Conservation (phyloP, 768 basidiomycete genomes). For the Pulveroboletus frians region DNA sequence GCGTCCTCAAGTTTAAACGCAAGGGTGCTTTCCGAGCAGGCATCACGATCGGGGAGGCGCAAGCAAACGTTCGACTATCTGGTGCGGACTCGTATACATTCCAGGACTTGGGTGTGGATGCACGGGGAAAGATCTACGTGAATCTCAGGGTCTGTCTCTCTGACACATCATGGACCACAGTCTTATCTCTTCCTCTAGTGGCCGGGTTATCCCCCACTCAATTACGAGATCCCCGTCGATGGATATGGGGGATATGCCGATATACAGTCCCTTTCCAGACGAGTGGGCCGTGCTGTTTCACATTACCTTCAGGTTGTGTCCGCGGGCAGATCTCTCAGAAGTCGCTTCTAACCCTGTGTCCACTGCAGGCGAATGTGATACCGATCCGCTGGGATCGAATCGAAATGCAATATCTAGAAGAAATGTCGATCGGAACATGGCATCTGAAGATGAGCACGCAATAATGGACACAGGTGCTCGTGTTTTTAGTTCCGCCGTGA, state of each 20-base stretch:
- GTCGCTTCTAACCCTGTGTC: constrained; percentile 7
- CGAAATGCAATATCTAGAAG: constrained; percentile 67
- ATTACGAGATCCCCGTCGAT: constrained; percentile 71
- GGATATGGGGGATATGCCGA: constrained; percentile 60
- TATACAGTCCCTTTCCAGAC: constrained; percentile 61
- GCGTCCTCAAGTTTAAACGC: constrained; percentile 67
- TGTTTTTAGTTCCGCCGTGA: neutral
- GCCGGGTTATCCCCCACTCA: constrained; percentile 64
- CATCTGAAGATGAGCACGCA: constrained; percentile 51
- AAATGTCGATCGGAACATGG: constrained; percentile 64
- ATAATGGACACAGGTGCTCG: constrained; percentile 11
- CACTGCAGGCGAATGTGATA: constrained; percentile 56
- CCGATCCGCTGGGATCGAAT: constrained; percentile 67
- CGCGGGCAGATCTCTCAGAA: constrained; percentile 1
- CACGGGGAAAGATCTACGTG: constrained; percentile 52
- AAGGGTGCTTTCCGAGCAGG: constrained; percentile 63
- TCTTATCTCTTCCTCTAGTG: constrained; percentile 40
- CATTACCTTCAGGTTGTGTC: constrained; percentile 65
- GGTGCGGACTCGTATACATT: constrained; percentile 58
- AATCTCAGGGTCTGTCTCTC: constrained; percentile 50
- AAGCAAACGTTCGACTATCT: constrained; percentile 56
- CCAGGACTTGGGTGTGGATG: constrained; percentile 62
- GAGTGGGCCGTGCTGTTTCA: constrained; percentile 64
- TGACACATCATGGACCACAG: neutral
- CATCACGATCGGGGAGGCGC: constrained; percentile 64